Evolutionary conservation across 352 stramenopile species (phyloP), one percentile per base, ranked within the genome.

Genomic region (Pythium grandisporangium): DNA sequence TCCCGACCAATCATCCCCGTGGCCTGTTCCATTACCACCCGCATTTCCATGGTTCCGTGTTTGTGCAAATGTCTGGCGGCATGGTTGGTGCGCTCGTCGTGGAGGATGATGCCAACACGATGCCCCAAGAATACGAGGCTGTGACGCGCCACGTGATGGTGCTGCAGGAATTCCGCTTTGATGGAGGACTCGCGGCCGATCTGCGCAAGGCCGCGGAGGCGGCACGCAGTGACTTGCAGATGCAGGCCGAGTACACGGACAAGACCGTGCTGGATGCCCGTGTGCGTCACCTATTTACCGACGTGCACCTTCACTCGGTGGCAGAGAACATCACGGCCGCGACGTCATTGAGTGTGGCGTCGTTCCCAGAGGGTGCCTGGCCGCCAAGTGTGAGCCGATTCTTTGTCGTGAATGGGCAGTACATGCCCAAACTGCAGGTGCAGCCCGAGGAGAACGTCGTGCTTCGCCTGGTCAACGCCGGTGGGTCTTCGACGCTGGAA

Each of bases 21-120:
- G 80, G 80, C 4, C 46, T 84, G 8, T 93, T 85, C 49, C 76
- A 86, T 55, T 93, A 93, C 59, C 80, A 93, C 45, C 77, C 80
- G 37, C 80, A 93, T 61, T 84, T 77, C 47, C 76, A 88, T 47
- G 76, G 72, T 11, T 76, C 57, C 0, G 81, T 87, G 16, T 76
- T 79, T 38, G 29, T 82, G 43, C 81, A 95, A 45, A 73, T 89
- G 47, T 66, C 63, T 3, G 80, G 80, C 11, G 79, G 75, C 6
- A 88, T 91, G 65, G 71, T 70, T 10, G 74, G 75, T 19, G 66
- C 62, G 10, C 58, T 81, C 23, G 45, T 84, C 3, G 70, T 87
- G n/a, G 71, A 85, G 30, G 74, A 86, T 42, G 56, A 80, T 32
- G 54, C 61, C 2, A 45, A 37, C 5, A 64, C 55, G 4, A 36